These are phyloP conservation scores for Harringtonia aguacate DNA, from an alignment of 2,329 filamentous ascomycete species.

Conservation along the genomic window DNA sequence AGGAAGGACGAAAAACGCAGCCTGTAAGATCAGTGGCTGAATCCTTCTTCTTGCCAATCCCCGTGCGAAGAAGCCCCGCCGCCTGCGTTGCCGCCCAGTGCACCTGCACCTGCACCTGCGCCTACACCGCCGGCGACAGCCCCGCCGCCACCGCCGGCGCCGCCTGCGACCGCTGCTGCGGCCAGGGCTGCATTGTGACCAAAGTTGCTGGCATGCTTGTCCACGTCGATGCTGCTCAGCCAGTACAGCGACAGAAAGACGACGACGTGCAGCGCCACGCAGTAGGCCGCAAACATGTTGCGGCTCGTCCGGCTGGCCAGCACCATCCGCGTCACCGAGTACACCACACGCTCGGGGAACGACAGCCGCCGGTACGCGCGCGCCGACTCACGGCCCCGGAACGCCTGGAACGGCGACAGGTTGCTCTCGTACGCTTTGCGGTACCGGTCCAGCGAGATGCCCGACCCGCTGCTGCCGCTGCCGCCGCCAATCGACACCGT, in stretches of 20 bases:
- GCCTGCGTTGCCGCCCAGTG: constrained; percentile 19
- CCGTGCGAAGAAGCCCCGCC: constrained; percentile 28
- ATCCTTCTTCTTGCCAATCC: constrained; percentile 55
- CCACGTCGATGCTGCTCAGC: constrained; percentile 59
- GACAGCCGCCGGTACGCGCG: constrained; percentile 90
- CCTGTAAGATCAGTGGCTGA: constrained; percentile 31
- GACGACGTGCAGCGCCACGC: constrained; percentile 75
- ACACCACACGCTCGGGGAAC: constrained; percentile 78
- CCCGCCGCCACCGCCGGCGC: constrained; percentile 15
- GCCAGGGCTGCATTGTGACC: constrained; percentile 35
- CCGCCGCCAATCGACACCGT: constrained; percentile 49
- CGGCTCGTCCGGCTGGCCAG: constrained; percentile 81
- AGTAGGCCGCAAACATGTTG: constrained; percentile 90
- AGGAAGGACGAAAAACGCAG: too few relatives aligned
- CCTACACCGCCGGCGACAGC: constrained; percentile 19
- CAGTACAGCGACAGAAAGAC: constrained; percentile 83
- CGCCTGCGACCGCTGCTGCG: constrained; percentile 23
- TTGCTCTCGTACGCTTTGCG: constrained; percentile 89
- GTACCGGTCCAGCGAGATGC: constrained; percentile 69
- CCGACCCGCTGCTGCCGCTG: constrained; percentile 36
- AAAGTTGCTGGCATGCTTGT: constrained; percentile 47
- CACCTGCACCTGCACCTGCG: constrained; percentile 16
- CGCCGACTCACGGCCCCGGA: constrained; percentile 84
- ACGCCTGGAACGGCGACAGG: constrained; percentile 90
- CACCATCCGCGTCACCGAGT: constrained; percentile 83